Evolutionary conservation across 2,329 filamentous ascomycete species (phyloP).

Genomic region (Didymella pinodella): DNA sequence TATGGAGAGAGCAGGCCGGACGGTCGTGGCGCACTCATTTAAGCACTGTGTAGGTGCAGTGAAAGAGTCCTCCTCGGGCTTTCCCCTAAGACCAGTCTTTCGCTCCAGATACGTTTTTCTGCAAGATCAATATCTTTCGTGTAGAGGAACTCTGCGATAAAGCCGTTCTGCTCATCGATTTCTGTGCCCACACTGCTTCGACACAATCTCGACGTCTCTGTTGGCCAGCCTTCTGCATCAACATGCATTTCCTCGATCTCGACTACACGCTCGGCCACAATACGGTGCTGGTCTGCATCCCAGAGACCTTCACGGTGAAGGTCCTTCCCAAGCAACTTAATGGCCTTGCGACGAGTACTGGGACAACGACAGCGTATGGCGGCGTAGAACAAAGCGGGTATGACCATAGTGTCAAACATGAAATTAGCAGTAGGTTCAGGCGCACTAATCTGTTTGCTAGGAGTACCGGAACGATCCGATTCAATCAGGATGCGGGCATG

Average conservation of each 20-base stretch:
- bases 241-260: conserved; percentile 34
- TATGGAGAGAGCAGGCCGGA: neutral
- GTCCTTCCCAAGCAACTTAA: conserved; percentile 23
- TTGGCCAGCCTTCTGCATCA: conserved; percentile 30
- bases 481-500: conserved; percentile 25
- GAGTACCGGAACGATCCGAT: conserved; percentile 1
- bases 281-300: conserved; percentile 26
- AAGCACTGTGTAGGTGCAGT: neutral
- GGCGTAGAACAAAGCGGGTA: conserved; percentile 22
- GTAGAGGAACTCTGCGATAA: conserved; percentile 23
- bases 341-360: conserved; percentile 27
- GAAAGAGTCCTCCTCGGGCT: neutral
- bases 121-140: conserved; percentile 4
- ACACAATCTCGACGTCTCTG: conserved; percentile 26
- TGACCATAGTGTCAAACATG: conserved; percentile 23
- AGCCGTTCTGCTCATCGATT: conserved; percentile 28
- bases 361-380: conserved; percentile 31
- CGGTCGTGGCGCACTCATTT: neutral
- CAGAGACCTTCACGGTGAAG: conserved; percentile 32
- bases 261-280: conserved; percentile 30
- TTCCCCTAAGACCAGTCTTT: conserved; percentile 3
- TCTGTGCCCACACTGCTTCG: conserved; percentile 28
- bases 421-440: conserved; percentile 21
- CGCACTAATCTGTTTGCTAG: no score
- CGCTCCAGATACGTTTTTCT: conserved; percentile 3